Conservation (phyloP, 192 early-diverging fungal species). For the Rhizophagus prolifer region DNA sequence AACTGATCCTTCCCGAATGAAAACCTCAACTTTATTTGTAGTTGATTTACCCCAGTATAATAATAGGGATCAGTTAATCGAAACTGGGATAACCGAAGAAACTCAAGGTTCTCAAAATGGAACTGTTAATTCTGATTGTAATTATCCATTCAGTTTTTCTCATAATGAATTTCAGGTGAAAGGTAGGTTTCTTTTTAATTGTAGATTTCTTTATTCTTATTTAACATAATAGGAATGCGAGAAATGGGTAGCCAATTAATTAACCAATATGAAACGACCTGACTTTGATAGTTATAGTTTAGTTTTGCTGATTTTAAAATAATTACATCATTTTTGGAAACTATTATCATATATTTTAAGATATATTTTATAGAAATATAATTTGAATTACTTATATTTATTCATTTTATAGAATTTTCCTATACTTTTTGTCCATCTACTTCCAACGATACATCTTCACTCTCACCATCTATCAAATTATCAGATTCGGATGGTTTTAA, state of each 20-base stretch:
- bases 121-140: background rate
- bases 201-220: background rate
- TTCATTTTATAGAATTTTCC: background rate
- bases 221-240: background rate
- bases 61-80: background rate
- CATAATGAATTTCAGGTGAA: conserved; percentile 18
- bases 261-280: too few species aligned
- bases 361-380: too few species aligned
- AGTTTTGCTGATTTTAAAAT: too few species aligned
- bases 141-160: background rate
- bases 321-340: too few species aligned
- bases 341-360: too few species aligned
- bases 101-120: background rate
- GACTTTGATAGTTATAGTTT: too few species aligned
- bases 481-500: background rate
- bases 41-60: conserved; percentile 35
- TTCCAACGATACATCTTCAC: conserved; percentile 1
- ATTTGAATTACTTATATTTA: background rate
- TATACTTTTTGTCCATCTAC: conserved; percentile 1
- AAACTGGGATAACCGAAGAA: background rate
- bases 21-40: conserved; percentile 44
- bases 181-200: conserved; percentile 1
- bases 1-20: conserved; percentile 41
- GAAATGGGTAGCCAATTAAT: too few species aligned
- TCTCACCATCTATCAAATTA: background rate